Percentiles rank a stretch among this genome's conserved stretches.
Evolutionary conservation across 2,329 filamentous ascomycete species (phyloP).

Genomic region (Thielaviopsis ethacetica): DNA sequence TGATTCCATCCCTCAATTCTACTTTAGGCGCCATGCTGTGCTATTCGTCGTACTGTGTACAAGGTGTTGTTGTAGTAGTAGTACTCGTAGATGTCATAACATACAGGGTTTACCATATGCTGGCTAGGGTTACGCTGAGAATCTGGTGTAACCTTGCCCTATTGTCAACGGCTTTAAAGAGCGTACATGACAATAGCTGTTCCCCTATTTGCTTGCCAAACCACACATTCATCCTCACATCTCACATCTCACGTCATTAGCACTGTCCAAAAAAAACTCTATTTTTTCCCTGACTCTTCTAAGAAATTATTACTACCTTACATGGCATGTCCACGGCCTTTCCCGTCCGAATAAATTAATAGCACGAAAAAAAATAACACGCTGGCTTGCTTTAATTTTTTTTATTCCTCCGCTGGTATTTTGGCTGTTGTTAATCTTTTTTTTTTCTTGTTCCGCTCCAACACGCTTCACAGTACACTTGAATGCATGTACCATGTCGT

Average conservation of each 20-base stretch:
- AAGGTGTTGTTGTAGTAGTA: too few relatives aligned
- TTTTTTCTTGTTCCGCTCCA: not conserved
- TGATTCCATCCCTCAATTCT: too few relatives aligned
- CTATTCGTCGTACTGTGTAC: too few relatives aligned
- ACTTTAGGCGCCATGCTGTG: too few relatives aligned
- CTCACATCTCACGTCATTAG: too few relatives aligned
- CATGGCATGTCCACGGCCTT: not conserved
- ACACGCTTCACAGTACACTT: not conserved
- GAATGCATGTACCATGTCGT: not conserved
- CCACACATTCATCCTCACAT: not conserved
- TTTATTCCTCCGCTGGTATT: constrained; percentile 6
- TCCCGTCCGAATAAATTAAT: not conserved
- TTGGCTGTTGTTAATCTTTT: not conserved
- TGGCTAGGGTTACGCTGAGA: too few relatives aligned
- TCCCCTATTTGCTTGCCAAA: not conserved
- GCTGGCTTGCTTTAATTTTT: constrained; percentile 1
- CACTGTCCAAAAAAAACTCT: not conserved
- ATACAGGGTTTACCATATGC: too few relatives aligned
- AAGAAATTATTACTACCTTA: not conserved
- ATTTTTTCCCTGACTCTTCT: not conserved
- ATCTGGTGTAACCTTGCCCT: too few relatives aligned
- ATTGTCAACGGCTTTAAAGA: too few relatives aligned
- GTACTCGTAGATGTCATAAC: too few relatives aligned
- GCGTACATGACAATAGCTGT: not conserved
- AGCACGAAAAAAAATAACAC: not conserved